Base-by-base conservation (phyloP, 1,139 yeast genomes). In the Yamadazyma epiphylla region DNA sequence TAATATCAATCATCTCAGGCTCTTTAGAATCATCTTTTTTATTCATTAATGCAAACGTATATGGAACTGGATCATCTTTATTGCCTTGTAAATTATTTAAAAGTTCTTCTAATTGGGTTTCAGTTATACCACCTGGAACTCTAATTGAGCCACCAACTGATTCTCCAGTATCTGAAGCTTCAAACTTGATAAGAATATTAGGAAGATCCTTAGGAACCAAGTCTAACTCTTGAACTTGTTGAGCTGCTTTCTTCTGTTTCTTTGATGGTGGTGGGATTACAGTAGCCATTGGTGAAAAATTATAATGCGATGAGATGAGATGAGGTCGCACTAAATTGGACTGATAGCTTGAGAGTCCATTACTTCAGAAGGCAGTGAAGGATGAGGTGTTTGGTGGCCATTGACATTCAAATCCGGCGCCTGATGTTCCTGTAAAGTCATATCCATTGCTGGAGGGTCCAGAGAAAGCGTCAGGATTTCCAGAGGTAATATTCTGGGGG, bases 161-260 rank as follows among this genome's bases (percentile, higher is more conserved):
- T 43, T 85, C 95, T 28, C 96, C 96, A n/a, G 95, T 80, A 50
- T 89, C 98, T 9, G 95, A 78, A 1, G 97, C 96, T 54, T 87
- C 94, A 55, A 91, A 88, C 53, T 80, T 83, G 33, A 91, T 77
- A 35, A 88, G 73, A 14, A 91, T 96, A 64, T 87, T 79, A 15
- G 96, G 96, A 24, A 89, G 60, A 48, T 86, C 94, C 2, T 59
- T 66, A 1, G 97, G 97, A 14, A 84, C 64, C 8, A 82, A 56
- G 33, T 78, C 81, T 11, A 85, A 82, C 31, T 81, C 91, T 33
- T 85, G 76, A 9, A 85, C 86, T 49, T 76, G 70, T 53, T 88
- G 96, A 4, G 94, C 94, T 43, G 74, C 85, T 48, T 79, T 77
- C 58, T 76, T 84, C 56, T 88, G 96, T 51, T 80, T 84, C 57